Conservation (phyloP, 164 flowering plant species). For the Paratinospora sagittata region DNA sequence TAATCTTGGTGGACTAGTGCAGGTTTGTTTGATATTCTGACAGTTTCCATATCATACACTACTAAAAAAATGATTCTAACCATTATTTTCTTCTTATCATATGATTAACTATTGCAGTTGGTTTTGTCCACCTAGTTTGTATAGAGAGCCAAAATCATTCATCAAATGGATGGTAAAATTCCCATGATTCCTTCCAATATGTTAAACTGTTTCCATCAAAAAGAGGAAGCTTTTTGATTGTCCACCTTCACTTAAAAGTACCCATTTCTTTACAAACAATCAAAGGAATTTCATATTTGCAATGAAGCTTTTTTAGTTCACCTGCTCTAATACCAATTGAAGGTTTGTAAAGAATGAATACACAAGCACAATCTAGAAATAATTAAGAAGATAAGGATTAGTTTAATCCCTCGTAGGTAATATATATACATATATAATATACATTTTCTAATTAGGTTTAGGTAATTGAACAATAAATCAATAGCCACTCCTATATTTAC, state of each 20-base stretch:
- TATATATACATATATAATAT: too few species aligned
- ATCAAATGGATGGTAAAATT: too few species aligned
- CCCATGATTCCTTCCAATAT: too few species aligned
- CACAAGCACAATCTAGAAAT: neutral
- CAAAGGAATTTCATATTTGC: neutral
- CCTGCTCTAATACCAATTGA: neutral
- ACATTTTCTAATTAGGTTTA: neutral
- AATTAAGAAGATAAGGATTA: neutral
- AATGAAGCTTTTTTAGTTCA: neutral
- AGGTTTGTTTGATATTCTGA: conserved; percentile 38
- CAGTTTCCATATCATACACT: neutral
- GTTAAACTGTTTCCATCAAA: too few species aligned
- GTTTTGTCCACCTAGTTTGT: neutral
- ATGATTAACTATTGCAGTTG: neutral
- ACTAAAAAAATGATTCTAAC: neutral
- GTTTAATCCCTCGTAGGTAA: neutral
- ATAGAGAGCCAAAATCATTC: neutral
- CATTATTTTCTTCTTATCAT: neutral
- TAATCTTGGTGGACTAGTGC: conserved; percentile 94
- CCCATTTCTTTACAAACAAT: too few species aligned
- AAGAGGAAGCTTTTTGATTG: neutral
- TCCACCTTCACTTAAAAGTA: neutral
- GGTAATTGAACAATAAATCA: neutral
- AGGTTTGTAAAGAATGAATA: neutral
- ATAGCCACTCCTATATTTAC: too few species aligned